Evolutionary conservation across 129 eudicot genomes (phyloP), one percentile per base, ranked within the genome.

Genomic region (Sambucus nigra): DNA sequence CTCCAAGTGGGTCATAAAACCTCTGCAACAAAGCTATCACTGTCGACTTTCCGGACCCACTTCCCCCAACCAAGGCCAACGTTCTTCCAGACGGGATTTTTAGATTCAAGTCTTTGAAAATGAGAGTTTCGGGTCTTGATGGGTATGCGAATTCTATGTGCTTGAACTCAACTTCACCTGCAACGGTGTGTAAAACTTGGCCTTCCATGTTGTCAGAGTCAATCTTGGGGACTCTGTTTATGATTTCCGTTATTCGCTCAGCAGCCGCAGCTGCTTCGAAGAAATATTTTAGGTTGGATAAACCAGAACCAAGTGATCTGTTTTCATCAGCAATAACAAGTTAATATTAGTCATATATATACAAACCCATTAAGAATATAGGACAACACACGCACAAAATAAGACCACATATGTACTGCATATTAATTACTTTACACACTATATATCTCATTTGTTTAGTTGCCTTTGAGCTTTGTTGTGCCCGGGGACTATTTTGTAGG

Each of bases 21-120:
- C 96, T 73, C 64, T 76, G 86, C 61, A 87, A 42, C 39, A 87
- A 56, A 0, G 96, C 76, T 14, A 87, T 63, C 33, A 77, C 88
- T 0, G 96, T 87, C 4, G 96, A 87, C 51, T 87, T 87, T 5
- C 96, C 96, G 0, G 88, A 82, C 35, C 96, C 96, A 51, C 96
- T 87, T 24, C 96, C 85, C 17, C 96, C 96, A 0, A 87, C 94
- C 68, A 87, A 64, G 9, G 94, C 96, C 63, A 87, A 74, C 1
- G 74, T 69, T 63, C 17, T 76, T 10, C 94, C 96, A 0, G 96
- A 78, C 12, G 88, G 85, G 57, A 79, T 62, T 26, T 59, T 61
- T 4, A 87, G 72, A 29, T 53, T 67, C 13, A 87, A 76, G 64
- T 64, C 76, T 55, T 72, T 49, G 20, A 83, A 72, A n/a, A 83